Conservation (phyloP, 257 asterid genomes). For the Scutellaria baicalensis region DNA sequence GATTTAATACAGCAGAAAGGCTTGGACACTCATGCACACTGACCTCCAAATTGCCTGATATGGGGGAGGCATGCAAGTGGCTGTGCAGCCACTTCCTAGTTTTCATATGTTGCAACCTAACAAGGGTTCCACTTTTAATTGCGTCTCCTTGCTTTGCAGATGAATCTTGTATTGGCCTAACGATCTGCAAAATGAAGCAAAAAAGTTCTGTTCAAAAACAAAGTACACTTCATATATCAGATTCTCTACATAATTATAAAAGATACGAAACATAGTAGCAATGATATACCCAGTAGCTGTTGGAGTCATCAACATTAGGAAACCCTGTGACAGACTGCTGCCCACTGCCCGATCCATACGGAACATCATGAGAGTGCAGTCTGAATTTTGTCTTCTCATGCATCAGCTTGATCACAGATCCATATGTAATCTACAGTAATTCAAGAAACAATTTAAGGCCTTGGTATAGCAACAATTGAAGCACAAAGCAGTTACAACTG, state of each 20-base stretch:
- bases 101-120: slow-evolving; percentile 84
- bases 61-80: slow-evolving; percentile 98
- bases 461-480: neutral
- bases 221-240: neutral
- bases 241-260: neutral
- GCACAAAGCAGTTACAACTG: neutral
- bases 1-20: neutral
- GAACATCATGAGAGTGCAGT: slow-evolving; percentile 93
- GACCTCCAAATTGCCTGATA: slow-evolving; percentile 94
- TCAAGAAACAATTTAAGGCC: neutral
- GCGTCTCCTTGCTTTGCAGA: slow-evolving; percentile 85
- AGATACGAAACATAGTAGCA: neutral
- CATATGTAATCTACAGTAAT: slow-evolving; percentile 65
- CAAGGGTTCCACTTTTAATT: slow-evolving; percentile 53
- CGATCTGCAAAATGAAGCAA: slow-evolving; percentile 42
- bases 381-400: slow-evolving; percentile 83
- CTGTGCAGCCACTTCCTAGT: slow-evolving; percentile 97
- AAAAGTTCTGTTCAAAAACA: slow-evolving; percentile 2
- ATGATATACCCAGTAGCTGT: slow-evolving; percentile 88
- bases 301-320: slow-evolving; percentile 80
- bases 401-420: slow-evolving; percentile 85
- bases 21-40: slow-evolving; percentile 12
- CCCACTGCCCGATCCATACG: slow-evolving; percentile 98
- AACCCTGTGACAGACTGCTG: slow-evolving; percentile 96
- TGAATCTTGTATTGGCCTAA: slow-evolving; percentile 54